Evolutionary conservation across 1,284 basidiomycete genomes (phyloP).

Genomic region (Puccinia hordei): DNA sequence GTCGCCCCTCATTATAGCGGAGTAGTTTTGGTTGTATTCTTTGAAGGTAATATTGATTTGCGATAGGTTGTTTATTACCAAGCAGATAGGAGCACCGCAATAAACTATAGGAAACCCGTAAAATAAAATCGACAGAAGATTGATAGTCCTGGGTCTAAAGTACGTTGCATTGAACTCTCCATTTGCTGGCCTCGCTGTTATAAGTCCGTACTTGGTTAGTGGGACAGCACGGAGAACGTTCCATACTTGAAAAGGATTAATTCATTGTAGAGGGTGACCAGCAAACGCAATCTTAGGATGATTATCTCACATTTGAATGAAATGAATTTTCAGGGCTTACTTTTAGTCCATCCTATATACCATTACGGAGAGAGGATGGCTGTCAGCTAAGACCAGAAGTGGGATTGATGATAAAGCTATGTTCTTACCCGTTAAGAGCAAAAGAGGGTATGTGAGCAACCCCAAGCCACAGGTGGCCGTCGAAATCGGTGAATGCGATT

Average conservation of each 20-base stretch:
- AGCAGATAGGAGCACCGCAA: not conserved
- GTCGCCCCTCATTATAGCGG: not conserved
- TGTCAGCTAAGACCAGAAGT: not conserved
- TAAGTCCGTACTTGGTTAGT: not conserved
- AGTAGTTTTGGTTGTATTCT: slow-evolving; percentile 3
- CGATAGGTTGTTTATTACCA: not conserved
- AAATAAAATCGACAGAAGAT: not conserved
- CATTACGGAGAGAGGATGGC: not conserved
- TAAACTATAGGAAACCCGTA: slow-evolving; percentile 1
- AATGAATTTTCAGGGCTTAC: not conserved
- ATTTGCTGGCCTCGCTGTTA: not conserved
- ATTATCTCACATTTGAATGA: not conserved
- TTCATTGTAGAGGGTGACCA: not conserved
- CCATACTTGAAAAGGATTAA: not conserved
- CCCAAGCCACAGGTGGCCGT: not conserved
- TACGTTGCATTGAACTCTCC: slow-evolving; percentile 8
- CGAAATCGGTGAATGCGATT: not conserved
- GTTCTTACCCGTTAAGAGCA: not conserved
- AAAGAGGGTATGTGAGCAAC: not conserved
- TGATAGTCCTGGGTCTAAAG: not conserved
- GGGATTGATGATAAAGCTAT: not conserved
- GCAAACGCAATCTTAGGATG: not conserved
- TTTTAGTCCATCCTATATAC: not conserved
- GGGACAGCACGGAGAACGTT: slow-evolving; percentile 2
- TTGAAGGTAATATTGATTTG: not conserved